These are phyloP conservation scores for Eimeria acervulina DNA, from an alignment of 169 alveolate genomes.

Conservation along the genomic window DNA sequence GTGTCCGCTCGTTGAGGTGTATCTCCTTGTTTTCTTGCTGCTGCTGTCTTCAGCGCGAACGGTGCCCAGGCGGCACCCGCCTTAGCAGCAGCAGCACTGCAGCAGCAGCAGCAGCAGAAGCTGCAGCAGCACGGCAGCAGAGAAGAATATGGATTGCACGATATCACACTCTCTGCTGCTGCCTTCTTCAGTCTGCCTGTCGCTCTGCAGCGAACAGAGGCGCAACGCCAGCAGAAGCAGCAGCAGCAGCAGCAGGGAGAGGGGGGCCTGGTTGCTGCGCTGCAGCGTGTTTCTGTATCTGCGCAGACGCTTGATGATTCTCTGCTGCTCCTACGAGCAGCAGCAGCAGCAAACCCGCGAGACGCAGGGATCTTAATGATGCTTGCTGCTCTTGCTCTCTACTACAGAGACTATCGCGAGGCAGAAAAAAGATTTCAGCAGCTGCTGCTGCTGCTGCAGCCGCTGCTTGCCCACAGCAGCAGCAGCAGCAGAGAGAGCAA, in stretches of 20 bases:
- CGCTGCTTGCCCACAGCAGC: slow-evolving; percentile 10
- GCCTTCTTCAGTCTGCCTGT: slow-evolving; percentile 40
- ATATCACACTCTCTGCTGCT: slow-evolving; percentile 31
- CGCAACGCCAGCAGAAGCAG: not conserved
- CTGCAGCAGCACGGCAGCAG: not conserved
- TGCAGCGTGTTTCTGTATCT: slow-evolving; percentile 54
- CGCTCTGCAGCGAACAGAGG: slow-evolving; percentile 43
- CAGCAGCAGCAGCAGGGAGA: slow-evolving; percentile 14
- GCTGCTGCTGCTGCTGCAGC: slow-evolving; percentile 63
- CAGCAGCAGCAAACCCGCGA: slow-evolving; percentile 64
- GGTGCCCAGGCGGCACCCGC: slow-evolving; percentile 31
- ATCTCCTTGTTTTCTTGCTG: not conserved
- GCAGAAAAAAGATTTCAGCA: slow-evolving; percentile 19
- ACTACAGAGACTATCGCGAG: not conserved
- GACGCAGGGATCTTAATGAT: slow-evolving; percentile 24
- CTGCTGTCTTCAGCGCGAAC: slow-evolving; percentile 35
- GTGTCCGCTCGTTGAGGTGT: too few relatives aligned
- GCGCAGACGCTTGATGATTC: slow-evolving; percentile 38
- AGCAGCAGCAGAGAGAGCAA: not conserved
- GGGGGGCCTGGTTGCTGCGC: slow-evolving; percentile 50
- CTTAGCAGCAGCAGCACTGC: slow-evolving; percentile 60
- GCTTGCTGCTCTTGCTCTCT: slow-evolving; percentile 57
- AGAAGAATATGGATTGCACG: not conserved
- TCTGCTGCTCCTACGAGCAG: slow-evolving; percentile 66
- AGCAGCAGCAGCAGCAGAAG: slow-evolving; percentile 64